phyloP scores from a whole-genome alignment of 2,329 filamentous ascomycete genomes.

The Madurella fahalii region DNA sequence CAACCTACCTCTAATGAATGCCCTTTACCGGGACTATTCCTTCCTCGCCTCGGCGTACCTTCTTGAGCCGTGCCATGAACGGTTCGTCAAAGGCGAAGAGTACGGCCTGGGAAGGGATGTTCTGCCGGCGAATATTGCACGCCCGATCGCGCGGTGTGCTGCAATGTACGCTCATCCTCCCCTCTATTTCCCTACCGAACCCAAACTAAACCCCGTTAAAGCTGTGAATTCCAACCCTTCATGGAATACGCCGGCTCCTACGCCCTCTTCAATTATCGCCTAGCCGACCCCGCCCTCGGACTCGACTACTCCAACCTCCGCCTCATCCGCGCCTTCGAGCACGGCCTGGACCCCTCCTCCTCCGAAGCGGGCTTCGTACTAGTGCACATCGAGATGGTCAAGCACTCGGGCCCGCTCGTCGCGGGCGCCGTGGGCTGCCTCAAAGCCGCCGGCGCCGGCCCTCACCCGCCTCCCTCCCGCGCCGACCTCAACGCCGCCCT shows the following conservation, averaged over 20 bases:
- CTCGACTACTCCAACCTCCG: constrained; percentile 67
- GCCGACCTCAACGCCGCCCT: constrained; percentile 63
- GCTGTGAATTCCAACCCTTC: constrained; percentile 14
- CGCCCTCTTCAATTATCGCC: constrained; percentile 65
- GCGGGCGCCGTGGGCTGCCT: constrained; percentile 66
- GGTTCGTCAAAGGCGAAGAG: constrained; percentile 62
- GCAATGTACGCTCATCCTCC: constrained; percentile 63
- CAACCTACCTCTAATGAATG: constrained; percentile 76
- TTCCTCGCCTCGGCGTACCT: constrained; percentile 88
- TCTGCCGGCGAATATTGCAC: constrained; percentile 69
- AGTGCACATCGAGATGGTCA: constrained; percentile 93
- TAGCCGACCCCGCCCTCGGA: constrained; percentile 52
- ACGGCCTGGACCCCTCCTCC: constrained; percentile 77
- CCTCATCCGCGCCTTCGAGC: constrained; percentile 86
- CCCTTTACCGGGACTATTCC: constrained; percentile 85
- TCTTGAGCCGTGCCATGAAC: constrained; percentile 84
- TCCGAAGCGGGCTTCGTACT: constrained; percentile 96
- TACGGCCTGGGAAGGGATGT: constrained; percentile 75
- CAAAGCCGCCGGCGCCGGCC: constrained; percentile 37
- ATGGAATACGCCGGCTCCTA: constrained; percentile 60
- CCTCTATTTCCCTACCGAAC: neutral
- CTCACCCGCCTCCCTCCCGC: constrained; percentile 37
- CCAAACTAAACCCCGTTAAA: neutral
- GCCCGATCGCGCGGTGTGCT: constrained; percentile 78
- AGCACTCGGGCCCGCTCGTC: constrained; percentile 74